These are phyloP conservation scores for Colletotrichum sp. DNA, from an alignment of 2,329 filamentous ascomycete genomes.

Conservation along the genomic window DNA sequence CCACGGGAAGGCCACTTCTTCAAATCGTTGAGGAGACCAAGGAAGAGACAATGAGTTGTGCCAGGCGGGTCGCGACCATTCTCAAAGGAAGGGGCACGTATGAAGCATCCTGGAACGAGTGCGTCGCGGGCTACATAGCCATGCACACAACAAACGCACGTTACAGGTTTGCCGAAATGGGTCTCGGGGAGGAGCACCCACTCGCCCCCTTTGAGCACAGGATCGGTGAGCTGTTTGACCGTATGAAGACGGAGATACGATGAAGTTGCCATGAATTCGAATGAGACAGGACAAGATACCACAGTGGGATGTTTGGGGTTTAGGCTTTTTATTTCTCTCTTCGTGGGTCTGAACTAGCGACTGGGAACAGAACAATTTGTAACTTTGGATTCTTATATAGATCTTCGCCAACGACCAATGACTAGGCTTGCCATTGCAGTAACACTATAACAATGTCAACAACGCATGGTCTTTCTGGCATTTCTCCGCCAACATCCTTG, in stretches of 20 bases:
- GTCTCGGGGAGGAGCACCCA: conserved; percentile 23
- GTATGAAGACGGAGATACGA: neutral
- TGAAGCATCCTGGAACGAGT: conserved; percentile 21
- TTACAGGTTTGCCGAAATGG: conserved; percentile 23
- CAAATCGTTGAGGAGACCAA: conserved; percentile 15
- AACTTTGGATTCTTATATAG: neutral
- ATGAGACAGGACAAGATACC: neutral
- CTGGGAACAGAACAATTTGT: neutral
- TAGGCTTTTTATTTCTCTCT: neutral
- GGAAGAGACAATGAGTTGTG: conserved; percentile 15
- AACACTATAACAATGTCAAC: neutral
- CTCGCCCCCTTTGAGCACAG: conserved; percentile 21
- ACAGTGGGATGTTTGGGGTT: neutral
- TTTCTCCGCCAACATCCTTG: neutral
- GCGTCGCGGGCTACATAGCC: conserved; percentile 22
- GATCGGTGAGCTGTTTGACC: conserved; percentile 21
- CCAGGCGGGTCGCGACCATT: conserved; percentile 16
- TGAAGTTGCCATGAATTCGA: neutral
- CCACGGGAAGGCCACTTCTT: neutral
- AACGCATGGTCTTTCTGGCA: neutral
- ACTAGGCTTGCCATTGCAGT: neutral
- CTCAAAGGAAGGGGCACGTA: conserved; percentile 23
- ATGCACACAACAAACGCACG: conserved; percentile 26
- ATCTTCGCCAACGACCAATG: neutral
- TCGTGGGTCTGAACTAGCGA: neutral